phyloP scores from a whole-genome alignment of 2,329 filamentous ascomycete species.

The Curvularia verruculosa region DNA sequence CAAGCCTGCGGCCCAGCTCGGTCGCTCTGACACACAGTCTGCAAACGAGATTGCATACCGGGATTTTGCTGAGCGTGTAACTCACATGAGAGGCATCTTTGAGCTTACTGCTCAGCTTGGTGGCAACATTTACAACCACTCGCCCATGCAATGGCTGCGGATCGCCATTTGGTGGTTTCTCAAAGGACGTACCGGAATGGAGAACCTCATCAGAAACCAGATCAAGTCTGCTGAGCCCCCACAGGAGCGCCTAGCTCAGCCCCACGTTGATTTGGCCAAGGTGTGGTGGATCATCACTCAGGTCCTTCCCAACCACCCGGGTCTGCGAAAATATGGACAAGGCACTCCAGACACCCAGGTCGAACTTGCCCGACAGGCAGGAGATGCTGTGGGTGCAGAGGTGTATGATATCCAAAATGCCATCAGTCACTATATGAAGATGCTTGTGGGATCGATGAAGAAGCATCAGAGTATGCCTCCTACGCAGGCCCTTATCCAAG shows the following conservation, averaged over 20 bases:
- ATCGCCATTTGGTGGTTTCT: constrained; percentile 90
- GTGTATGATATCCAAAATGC: constrained; percentile 59
- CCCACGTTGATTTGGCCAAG: constrained; percentile 85
- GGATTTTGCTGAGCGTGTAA: constrained; percentile 73
- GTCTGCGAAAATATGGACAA: constrained; percentile 34
- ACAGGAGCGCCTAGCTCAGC: constrained; percentile 67
- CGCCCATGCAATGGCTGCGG: constrained; percentile 71
- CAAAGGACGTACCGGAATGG: constrained; percentile 76
- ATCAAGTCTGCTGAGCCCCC: constrained; percentile 59
- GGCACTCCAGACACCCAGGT: constrained; percentile 36
- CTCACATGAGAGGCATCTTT: constrained; percentile 77
- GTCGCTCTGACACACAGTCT: constrained; percentile 41
- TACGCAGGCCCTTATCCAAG: constrained; percentile 70
- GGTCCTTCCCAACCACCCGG: constrained; percentile 47
- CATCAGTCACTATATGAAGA: constrained; percentile 70
- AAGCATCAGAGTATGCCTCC: constrained; percentile 77
- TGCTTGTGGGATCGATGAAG: constrained; percentile 81
- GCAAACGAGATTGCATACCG: constrained; percentile 60
- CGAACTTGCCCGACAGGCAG: constrained; percentile 51
- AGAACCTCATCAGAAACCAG: constrained; percentile 71
- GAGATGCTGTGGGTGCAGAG: constrained; percentile 54
- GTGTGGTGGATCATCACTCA: constrained; percentile 74
- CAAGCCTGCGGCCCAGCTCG: constrained; percentile 22
- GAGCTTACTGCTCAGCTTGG: constrained; percentile 76
- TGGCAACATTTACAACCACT: constrained; percentile 67